phyloP scores from a whole-genome alignment of 2,329 filamentous ascomycete species.

The Aquanectria penicillioides region DNA sequence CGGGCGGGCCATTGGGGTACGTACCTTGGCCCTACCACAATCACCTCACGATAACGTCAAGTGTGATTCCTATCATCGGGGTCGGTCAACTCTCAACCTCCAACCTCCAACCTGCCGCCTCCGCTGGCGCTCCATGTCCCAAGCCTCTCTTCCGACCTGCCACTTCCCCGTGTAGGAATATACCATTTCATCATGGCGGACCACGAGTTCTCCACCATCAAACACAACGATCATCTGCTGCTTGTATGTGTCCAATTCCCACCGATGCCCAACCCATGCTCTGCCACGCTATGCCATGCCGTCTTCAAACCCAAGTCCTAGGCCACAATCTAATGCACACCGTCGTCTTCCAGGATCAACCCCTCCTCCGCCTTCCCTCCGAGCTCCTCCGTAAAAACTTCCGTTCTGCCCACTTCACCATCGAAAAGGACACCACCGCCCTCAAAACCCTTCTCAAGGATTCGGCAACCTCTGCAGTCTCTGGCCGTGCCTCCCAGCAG shows the following conservation, averaged over 20 bases:
- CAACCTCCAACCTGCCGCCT: slow-evolving; percentile 1
- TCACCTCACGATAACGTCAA: slow-evolving; percentile 35
- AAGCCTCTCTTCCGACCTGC: neutral
- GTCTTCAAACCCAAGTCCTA: no score
- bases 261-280: slow-evolving; percentile 15
- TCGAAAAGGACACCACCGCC: slow-evolving; percentile 75
- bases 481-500: slow-evolving; percentile 68
- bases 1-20: slow-evolving; percentile 20
- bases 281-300: slow-evolving; percentile 14
- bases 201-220: slow-evolving; percentile 72
- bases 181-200: slow-evolving; percentile 63
- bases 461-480: slow-evolving; percentile 73
- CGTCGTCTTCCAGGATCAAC: slow-evolving; percentile 77
- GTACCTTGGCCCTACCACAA: slow-evolving; percentile 28
- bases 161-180: neutral
- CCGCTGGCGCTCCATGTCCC: neutral
- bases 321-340: neutral
- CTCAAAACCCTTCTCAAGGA: slow-evolving; percentile 71
- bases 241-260: slow-evolving; percentile 64
- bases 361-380: slow-evolving; percentile 89
- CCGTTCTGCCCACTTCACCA: slow-evolving; percentile 80
- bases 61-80: slow-evolving; percentile 22
- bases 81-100: slow-evolving; percentile 1
- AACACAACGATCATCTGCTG: slow-evolving; percentile 79
- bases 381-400: slow-evolving; percentile 96